Base-by-base conservation (phyloP, 768 basidiomycete genomes). In the Sporobolomyces phaffii region DNA sequence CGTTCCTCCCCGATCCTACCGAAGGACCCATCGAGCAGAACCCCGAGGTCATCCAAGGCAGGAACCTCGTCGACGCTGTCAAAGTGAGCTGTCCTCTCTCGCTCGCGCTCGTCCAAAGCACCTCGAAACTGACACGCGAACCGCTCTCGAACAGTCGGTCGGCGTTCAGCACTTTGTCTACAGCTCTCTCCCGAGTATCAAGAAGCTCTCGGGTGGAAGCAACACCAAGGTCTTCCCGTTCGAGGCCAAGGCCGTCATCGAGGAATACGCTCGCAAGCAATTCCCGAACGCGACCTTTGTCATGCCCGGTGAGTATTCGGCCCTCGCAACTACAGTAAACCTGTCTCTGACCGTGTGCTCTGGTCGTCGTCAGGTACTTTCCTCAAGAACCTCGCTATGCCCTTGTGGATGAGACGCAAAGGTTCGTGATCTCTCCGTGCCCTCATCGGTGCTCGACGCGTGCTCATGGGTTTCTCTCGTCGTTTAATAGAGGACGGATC, bases 111-210 rank as follows among this genome's bases (percentile, higher is more conserved):
- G n/a, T n/a, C n/a, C n/a, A n/a, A n/a, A n/a, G n/a, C n/a, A n/a
- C n/a, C n/a, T n/a, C n/a, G n/a, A n/a, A n/a, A n/a, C n/a, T n/a
- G n/a, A n/a, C n/a, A n/a, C n/a, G n/a, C n/a, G n/a, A n/a, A n/a
- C n/a, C 38, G 28, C 22, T 5, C 41, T 28, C 43, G 2, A 14
- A 14, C 49, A 69, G 44, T 64, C 50, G 11, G 59, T 36, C 26
- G 60, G 43, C 3, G 62, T 72, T 48, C 45, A 72, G 64, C 68
- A 62, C 43, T 59, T 75, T 41, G 60, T 73, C 49, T 75, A 63
- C 60, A 68, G 65, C 5, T 47, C 51, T 1, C 57, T 72, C 11
- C 60, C 62, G 15, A 48, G 38, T 24, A 9, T 50, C 54, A 9
- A 20, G 20, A 31, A 48, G 11, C 13, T 50, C n/a, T 60, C 50